Conservation (phyloP, 345 rosid genomes). For the Bretschneidera sinensis region DNA sequence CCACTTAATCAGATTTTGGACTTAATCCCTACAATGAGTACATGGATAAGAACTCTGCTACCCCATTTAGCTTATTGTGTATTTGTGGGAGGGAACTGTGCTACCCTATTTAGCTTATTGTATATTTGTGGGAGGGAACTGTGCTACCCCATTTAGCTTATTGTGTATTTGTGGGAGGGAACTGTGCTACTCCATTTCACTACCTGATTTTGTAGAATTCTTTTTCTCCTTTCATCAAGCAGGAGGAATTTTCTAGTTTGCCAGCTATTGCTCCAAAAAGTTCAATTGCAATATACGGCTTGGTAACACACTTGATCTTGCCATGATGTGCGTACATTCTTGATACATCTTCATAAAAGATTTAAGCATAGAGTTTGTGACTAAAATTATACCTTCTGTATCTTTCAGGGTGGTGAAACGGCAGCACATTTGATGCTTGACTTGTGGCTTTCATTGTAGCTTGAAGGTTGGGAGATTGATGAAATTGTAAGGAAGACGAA, state of each 20-base stretch:
- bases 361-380: background rate
- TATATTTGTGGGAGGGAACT: too few relatives aligned
- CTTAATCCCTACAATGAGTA: too few relatives aligned
- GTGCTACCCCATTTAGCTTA: background rate
- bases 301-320: conserved; percentile 37
- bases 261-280: conserved; percentile 70
- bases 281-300: conserved; percentile 72
- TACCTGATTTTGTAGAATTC: background rate
- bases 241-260: conserved; percentile 79
- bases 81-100: too few relatives aligned
- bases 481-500: conserved; percentile 34
- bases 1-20: too few relatives aligned
- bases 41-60: too few relatives aligned
- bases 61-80: too few relatives aligned
- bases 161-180: background rate
- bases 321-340: background rate
- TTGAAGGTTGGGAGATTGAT: conserved; percentile 60
- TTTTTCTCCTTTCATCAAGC: conserved; percentile 5
- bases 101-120: too few relatives aligned
- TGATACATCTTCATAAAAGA: background rate
- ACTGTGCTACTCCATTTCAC: too few relatives aligned
- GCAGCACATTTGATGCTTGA: conserved; percentile 83
- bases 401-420: conserved; percentile 78
- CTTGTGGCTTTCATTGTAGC: conserved; percentile 66
- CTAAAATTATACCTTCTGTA: conserved; percentile 7